Evolutionary conservation across 2,329 filamentous ascomycete species (phyloP).

Genomic region (Coniochaeta sp.): DNA sequence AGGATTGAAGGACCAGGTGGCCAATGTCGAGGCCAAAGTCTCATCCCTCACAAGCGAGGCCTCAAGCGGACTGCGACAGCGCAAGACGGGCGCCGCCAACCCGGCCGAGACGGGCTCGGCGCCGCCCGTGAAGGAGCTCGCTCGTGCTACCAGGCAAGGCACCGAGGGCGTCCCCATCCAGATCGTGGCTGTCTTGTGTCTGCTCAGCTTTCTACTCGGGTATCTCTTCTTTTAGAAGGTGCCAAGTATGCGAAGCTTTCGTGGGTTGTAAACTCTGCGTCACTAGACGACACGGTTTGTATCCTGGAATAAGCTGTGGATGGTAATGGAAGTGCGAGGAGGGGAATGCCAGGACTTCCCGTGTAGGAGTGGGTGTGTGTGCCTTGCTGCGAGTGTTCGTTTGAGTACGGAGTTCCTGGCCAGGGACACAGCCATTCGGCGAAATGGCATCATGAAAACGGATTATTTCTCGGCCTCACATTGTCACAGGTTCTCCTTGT

Average conservation of each 20-base stretch:
- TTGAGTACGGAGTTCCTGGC: neutral
- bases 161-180: slow-evolving; percentile 80
- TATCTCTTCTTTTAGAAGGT: slow-evolving; percentile 75
- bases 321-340: neutral
- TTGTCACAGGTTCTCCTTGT: neutral
- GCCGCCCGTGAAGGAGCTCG: slow-evolving; percentile 30
- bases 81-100: slow-evolving; percentile 45
- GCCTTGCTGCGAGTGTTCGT: neutral
- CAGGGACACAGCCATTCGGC: neutral
- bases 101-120: slow-evolving; percentile 40
- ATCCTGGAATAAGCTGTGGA: neutral
- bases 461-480: neutral
- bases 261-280: neutral
- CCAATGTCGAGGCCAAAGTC: slow-evolving; percentile 68
- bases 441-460: neutral
- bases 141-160: slow-evolving; percentile 47
- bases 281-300: neutral
- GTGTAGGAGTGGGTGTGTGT: neutral
- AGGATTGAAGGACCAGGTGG: slow-evolving; percentile 20
- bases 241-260: neutral
- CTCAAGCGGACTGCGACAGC: slow-evolving; percentile 63
- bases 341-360: neutral
- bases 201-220: slow-evolving; percentile 86
- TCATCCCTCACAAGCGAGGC: slow-evolving; percentile 57
- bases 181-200: slow-evolving; percentile 73